These are phyloP conservation scores for Rubia peregrina DNA, from an alignment of 305 asterid genomes.

Conservation along the genomic window DNA sequence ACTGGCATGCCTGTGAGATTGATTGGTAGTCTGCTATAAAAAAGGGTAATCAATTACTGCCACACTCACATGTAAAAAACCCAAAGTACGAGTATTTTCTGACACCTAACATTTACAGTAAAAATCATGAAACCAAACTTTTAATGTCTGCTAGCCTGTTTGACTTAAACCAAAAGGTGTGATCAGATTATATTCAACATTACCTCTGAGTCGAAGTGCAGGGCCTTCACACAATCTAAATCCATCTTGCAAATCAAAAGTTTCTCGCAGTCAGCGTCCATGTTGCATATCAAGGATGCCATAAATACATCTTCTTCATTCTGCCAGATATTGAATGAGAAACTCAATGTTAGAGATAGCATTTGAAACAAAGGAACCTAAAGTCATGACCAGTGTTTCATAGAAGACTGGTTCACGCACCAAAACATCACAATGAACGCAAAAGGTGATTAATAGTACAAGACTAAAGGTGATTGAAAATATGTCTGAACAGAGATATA, in stretches of 20 bases:
- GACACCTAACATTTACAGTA: neutral
- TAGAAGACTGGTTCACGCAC: neutral
- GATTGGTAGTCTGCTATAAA: slow-evolving; percentile 37
- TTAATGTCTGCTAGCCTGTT: too few species aligned
- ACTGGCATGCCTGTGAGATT: slow-evolving; percentile 26
- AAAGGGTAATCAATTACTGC: slow-evolving; percentile 8
- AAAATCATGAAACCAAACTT: neutral
- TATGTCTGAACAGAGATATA: neutral
- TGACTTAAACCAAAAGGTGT: neutral
- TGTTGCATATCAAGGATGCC: slow-evolving; percentile 87
- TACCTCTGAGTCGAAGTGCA: slow-evolving; percentile 91
- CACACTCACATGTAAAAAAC: too few species aligned
- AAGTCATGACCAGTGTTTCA: neutral
- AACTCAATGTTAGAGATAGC: neutral
- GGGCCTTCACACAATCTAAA: slow-evolving; percentile 65
- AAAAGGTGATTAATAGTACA: too few species aligned
- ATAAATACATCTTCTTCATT: slow-evolving; percentile 68
- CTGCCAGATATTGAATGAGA: slow-evolving; percentile 34
- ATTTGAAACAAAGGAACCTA: neutral
- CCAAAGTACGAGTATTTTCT: neutral
- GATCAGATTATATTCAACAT: slow-evolving; percentile 9
- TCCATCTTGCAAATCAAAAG: slow-evolving; percentile 94
- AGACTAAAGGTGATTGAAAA: too few species aligned
- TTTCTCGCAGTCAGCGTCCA: slow-evolving; percentile 65
- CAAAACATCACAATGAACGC: neutral